phyloP scores from a whole-genome alignment of 202 grass and related monocot species.

The Zizania palustris region DNA sequence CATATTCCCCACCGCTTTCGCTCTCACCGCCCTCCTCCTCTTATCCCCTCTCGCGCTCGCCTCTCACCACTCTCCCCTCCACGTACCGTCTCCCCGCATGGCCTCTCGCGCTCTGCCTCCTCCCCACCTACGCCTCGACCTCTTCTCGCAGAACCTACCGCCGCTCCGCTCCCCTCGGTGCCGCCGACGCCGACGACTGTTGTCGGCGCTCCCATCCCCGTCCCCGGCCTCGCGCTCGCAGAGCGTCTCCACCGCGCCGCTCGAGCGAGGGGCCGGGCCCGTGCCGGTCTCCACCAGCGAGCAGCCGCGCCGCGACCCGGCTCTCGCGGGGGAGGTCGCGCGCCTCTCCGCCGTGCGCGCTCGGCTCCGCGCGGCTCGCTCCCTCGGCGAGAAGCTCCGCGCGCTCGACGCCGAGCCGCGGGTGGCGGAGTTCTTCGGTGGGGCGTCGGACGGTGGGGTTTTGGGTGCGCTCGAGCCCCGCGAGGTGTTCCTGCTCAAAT shows the following conservation, averaged over 20 bases:
- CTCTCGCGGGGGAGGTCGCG: constrained; percentile 57
- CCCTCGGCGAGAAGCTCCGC: constrained; percentile 58
- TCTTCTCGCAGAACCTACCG: constrained; percentile 35
- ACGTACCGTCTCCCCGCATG: background rate
- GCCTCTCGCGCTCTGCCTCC: constrained; percentile 34
- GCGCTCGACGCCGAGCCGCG: constrained; percentile 68
- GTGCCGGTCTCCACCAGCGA: constrained; percentile 20
- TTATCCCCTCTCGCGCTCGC: constrained; percentile 45
- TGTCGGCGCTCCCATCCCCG: constrained; percentile 45
- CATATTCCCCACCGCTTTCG: constrained; percentile 47
- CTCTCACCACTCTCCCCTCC: background rate
- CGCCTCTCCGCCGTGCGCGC: constrained; percentile 54
- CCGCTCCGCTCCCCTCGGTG: constrained; percentile 27
- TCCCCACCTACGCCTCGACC: constrained; percentile 35
- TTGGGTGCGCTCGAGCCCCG: constrained; percentile 41
- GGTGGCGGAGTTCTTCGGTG: constrained; percentile 65
- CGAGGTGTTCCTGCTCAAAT: constrained; percentile 82
- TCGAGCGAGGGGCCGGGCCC: constrained; percentile 46
- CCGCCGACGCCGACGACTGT: constrained; percentile 31
- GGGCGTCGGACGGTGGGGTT: background rate
- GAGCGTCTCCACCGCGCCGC: constrained; percentile 52
- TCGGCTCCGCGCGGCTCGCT: constrained; percentile 48
- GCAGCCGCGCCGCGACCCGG: constrained; percentile 34
- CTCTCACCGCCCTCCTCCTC: constrained; percentile 32
- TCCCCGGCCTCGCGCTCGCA: constrained; percentile 38